These are phyloP conservation scores for Penicillium psychrosexuale DNA, from an alignment of 2,329 filamentous ascomycete species.

Conservation along the genomic window DNA sequence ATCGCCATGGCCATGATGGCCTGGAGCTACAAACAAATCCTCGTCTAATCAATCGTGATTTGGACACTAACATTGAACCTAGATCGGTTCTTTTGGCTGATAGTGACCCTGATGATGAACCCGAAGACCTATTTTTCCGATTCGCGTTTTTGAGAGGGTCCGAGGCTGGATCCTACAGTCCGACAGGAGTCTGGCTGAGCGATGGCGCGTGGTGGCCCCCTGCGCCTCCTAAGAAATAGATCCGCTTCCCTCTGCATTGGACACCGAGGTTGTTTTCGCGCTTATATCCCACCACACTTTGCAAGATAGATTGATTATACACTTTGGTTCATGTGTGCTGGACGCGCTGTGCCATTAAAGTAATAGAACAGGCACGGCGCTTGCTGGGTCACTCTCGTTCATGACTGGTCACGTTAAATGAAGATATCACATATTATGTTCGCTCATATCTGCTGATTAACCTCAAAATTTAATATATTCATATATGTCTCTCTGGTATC, in stretches of 20 bases:
- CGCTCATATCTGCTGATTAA: background rate
- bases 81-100: slow-evolving; percentile 14
- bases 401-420: slow-evolving; percentile 8
- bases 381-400: slow-evolving; percentile 4
- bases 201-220: slow-evolving; percentile 38
- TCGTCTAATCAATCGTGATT: slow-evolving; percentile 22
- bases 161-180: slow-evolving; percentile 39
- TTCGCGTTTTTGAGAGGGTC: slow-evolving; percentile 47
- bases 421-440: slow-evolving; percentile 9
- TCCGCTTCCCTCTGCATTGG: background rate
- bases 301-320: slow-evolving; percentile 16
- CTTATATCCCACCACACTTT: background rate
- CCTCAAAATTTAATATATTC: background rate
- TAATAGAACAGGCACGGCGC: slow-evolving; percentile 3
- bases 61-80: slow-evolving; percentile 11
- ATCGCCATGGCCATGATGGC: slow-evolving; percentile 41
- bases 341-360: slow-evolving; percentile 15
- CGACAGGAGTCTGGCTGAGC: slow-evolving; percentile 40
- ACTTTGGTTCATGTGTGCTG: slow-evolving; percentile 17
- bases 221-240: slow-evolving; percentile 25
- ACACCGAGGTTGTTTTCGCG: background rate
- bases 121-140: slow-evolving; percentile 46
- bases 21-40: slow-evolving; percentile 33
- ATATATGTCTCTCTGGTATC: too few species aligned
- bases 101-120: slow-evolving; percentile 28